Evolutionary conservation across 2,329 filamentous ascomycete species (phyloP), one percentile per base, ranked within the genome.

Genomic region (Aspergillus candidus): DNA sequence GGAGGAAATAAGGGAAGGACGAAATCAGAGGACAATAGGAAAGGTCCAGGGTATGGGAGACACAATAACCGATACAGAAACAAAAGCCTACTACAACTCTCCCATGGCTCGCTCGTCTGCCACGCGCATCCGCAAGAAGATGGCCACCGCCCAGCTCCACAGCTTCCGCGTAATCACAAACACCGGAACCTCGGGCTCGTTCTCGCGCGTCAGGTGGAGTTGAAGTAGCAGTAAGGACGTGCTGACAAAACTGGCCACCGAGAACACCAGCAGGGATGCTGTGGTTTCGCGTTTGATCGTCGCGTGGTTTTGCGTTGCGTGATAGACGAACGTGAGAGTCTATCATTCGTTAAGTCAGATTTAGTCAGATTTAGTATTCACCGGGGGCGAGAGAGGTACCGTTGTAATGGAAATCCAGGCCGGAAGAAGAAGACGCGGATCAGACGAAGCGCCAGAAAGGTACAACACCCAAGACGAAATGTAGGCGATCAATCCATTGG

Each of bases 371-470:
- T 14, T 7, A 2, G 11, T 36, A 17, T 11, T 35, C 14, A 38
- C 17, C 35, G 35, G 29, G 30, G 27, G 27, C 8, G 37, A 30
- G 13, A 41, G 13, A 38, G 4, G 35, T 70, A 86, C 83, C 40
- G 82, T 86, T 41, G 85, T 83, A 53, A 89, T 88, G 51, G 79
- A 78, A 51, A 90, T 82, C 86, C 86, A 90, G 34, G 84, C 84
- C 7, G 84, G 84, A 17, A 90, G 74, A 18, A 89, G 74, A 45
- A 88, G 76, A 27, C 83, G 78, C 2, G 83, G 78, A 60, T 88
- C 83, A 52, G 80, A 75, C 42, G 82, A 83, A 44, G 82, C 84
- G 48, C 84, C 86, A 6, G 79, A 80, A 31, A 88, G 70, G 55
- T 82, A 82, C 33, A 88, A 78, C 18, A 85, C 78, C 70, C 80